Evolutionary conservation across 805 yeast species (phyloP).

Genomic region (Alloascoidea africana): DNA sequence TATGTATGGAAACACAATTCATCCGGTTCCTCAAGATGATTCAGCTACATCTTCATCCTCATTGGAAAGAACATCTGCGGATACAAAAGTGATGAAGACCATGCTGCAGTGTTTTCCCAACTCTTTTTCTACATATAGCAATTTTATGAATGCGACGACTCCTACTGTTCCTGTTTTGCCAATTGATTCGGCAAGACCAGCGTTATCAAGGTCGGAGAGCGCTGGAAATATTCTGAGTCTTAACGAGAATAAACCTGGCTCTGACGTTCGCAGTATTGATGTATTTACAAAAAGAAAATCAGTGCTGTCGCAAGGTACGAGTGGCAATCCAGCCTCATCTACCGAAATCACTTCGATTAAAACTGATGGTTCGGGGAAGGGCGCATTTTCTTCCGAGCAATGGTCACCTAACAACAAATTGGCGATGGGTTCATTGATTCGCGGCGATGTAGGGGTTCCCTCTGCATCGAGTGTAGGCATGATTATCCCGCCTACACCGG

Average conservation of each 20-base stretch:
- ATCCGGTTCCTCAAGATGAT: too few species aligned
- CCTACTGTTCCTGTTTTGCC: too few species aligned
- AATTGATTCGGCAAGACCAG: background rate
- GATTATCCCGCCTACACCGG: conserved; percentile 8
- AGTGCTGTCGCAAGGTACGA: too few species aligned
- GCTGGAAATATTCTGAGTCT: conserved; percentile 1
- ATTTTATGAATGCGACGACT: background rate
- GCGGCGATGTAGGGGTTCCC: conserved; percentile 6
- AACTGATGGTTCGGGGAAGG: background rate
- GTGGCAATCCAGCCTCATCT: too few species aligned
- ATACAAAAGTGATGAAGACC: background rate
- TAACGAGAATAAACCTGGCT: background rate
- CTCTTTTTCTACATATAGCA: background rate
- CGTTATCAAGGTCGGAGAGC: background rate
- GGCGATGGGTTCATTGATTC: conserved; percentile 8
- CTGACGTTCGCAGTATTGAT: too few species aligned
- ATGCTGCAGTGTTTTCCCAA: background rate
- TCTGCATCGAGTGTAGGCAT: conserved; percentile 7
- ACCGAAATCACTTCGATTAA: too few species aligned
- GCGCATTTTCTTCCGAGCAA: background rate
- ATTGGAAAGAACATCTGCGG: background rate
- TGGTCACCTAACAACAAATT: too few species aligned
- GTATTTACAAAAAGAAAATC: too few species aligned
- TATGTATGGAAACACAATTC: background rate
- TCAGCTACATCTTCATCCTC: background rate